Evolutionary conservation across 2,329 filamentous ascomycete species (phyloP).

Genomic region (Penicillium sp.): DNA sequence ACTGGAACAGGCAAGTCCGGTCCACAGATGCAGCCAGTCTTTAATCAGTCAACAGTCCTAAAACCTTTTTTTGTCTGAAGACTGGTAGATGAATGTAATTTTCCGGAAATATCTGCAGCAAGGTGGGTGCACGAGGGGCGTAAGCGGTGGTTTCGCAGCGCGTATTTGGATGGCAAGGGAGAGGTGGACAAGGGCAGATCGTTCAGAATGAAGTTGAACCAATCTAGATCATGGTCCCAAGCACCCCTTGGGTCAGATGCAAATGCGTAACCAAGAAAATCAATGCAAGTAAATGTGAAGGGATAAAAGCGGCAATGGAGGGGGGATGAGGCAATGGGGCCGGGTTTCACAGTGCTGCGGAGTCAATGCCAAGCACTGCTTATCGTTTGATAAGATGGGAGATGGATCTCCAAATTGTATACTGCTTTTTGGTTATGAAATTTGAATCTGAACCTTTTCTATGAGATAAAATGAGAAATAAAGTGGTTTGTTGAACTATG

Average conservation of each 20-base stretch:
- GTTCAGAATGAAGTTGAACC: background rate
- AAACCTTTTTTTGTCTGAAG: background rate
- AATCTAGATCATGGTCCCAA: constrained; percentile 7
- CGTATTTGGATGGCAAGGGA: constrained; percentile 5
- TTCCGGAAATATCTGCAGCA: background rate
- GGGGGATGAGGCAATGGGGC: constrained; percentile 25
- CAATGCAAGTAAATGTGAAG: constrained; percentile 16
- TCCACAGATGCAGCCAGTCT: constrained; percentile 7
- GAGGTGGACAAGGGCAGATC: constrained; percentile 1
- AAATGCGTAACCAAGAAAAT: constrained; percentile 5
- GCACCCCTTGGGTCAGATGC: constrained; percentile 5
- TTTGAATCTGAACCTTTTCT: background rate
- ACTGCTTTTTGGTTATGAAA: background rate
- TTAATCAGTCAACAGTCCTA: background rate
- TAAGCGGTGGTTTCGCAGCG: constrained; percentile 3
- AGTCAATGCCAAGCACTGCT: constrained; percentile 24
- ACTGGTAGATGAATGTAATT: background rate
- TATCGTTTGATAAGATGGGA: constrained; percentile 26
- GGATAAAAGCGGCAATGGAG: constrained; percentile 21
- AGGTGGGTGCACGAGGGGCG: constrained; percentile 3
- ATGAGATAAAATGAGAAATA: background rate
- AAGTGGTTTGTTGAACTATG: background rate
- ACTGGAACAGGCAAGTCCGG: constrained; percentile 10
- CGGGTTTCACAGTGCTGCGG: constrained; percentile 23
- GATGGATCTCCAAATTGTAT: background rate